phyloP scores from a whole-genome alignment of 805 yeast genomes.

The Phaffomyces opuntiae region DNA sequence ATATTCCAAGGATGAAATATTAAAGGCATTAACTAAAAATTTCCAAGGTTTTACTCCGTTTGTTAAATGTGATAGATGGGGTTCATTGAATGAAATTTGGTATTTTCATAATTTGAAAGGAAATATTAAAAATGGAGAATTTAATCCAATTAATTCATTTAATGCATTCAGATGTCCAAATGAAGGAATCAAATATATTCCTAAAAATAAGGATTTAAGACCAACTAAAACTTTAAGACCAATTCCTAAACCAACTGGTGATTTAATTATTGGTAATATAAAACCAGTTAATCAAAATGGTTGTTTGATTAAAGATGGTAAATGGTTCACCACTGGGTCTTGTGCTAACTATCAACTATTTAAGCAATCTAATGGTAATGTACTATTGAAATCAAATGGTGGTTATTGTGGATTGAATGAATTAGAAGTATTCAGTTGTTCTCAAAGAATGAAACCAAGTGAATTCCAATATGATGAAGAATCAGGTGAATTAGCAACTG shows the following conservation, averaged over 20 bases:
- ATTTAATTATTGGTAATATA: slow-evolving; percentile 38
- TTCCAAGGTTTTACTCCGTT: slow-evolving; percentile 48
- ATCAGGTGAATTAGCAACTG: neutral
- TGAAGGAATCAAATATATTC: slow-evolving; percentile 62
- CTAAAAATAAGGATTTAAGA: slow-evolving; percentile 18
- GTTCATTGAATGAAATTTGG: slow-evolving; percentile 51
- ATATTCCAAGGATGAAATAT: slow-evolving; percentile 50
- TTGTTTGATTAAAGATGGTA: slow-evolving; percentile 80
- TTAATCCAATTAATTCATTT: slow-evolving; percentile 54
- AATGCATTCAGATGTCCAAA: slow-evolving; percentile 59
- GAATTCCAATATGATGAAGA: slow-evolving; percentile 4
- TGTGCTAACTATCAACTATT: slow-evolving; percentile 69
- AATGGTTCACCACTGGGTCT: slow-evolving; percentile 74
- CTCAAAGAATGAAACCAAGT: slow-evolving; percentile 1
- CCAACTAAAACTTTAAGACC: slow-evolving; percentile 19
- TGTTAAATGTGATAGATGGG: slow-evolving; percentile 50
- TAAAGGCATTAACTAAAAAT: slow-evolving; percentile 41
- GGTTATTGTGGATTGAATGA: slow-evolving; percentile 61
- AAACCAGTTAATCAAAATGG: slow-evolving; percentile 49
- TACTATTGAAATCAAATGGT: slow-evolving; percentile 52
- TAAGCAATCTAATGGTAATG: slow-evolving; percentile 31
- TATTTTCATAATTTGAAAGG: slow-evolving; percentile 76
- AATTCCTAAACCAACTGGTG: slow-evolving; percentile 26
- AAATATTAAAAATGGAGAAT: slow-evolving; percentile 58
- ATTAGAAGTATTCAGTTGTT: slow-evolving; percentile 10